Percentiles rank a stretch among this genome's conserved stretches.
These are phyloP conservation scores for Entomortierella beljakovae DNA, from an alignment of 192 early-diverging fungal genomes.

Conservation along the genomic window DNA sequence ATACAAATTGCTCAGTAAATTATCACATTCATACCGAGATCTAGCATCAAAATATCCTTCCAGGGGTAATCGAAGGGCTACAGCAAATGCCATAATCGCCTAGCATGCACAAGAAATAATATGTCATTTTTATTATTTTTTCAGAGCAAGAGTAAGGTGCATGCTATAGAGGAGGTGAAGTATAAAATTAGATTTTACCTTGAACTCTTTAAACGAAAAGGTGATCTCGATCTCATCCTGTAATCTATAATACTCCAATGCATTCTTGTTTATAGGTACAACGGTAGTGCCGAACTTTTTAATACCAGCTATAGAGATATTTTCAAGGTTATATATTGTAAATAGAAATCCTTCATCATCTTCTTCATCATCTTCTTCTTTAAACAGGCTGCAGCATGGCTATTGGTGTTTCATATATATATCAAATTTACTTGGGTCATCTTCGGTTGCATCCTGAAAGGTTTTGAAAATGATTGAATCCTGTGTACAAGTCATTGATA, in stretches of 20 bases:
- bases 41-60: constrained; percentile 30
- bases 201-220: constrained; percentile 42
- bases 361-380: too few species aligned
- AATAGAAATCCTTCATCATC: too few species aligned
- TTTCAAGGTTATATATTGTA: too few species aligned
- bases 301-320: neutral
- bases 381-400: too few species aligned
- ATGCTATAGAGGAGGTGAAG: neutral
- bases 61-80: constrained; percentile 27
- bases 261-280: constrained; percentile 11
- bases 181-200: neutral
- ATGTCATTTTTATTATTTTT: too few species aligned
- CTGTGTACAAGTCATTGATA: constrained; percentile 32
- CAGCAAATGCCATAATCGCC: constrained; percentile 27
- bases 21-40: constrained; percentile 34
- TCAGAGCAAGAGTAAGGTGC: neutral
- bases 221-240: constrained; percentile 25
- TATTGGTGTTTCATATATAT: too few species aligned
- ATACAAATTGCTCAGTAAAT: too few species aligned
- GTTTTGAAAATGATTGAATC: constrained; percentile 27
- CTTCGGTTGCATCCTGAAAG: constrained; percentile 4
- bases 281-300: constrained; percentile 30
- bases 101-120: neutral
- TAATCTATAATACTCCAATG: constrained; percentile 16
- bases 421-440: constrained; percentile 3